Base-by-base conservation (phyloP, 352 stramenopile species). In the Elongisporangium prolatum region DNA sequence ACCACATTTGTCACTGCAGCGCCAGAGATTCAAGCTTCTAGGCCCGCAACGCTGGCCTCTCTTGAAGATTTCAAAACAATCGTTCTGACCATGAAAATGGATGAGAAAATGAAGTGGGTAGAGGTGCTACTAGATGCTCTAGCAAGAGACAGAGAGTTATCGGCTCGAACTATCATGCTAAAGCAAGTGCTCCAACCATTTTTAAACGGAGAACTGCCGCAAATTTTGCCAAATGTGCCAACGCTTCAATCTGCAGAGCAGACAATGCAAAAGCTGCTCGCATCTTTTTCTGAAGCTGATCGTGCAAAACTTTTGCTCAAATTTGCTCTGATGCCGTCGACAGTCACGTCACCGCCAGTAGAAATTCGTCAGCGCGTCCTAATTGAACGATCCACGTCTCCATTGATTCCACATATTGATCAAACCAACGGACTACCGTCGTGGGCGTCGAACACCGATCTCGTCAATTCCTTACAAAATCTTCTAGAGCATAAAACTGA, bases 31-130 rank as follows among this genome's bases (percentile, higher is more conserved):
- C 5, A 72, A 67, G 53, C 24, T 51, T 10, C 47, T 55, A n/a
- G 17, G 16, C 10, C 37, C 47, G 24, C 38, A 14, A 34, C 57
- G 6, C 65, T 63, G 28, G 48, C 61, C 47, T 20, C 64, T 25
- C 17, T 84, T 2, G 67, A 71, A 2, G 76, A 86, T 18, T 73
- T 76, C 0, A 60, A 67, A 2, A 10, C 48, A 0, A 59, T 75
- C 13, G 34, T 89, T 1, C 3, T 62, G 1, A 47, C 57, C 25
- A 84, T 89, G 77, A 68, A 63, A 18, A 54, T 78, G 7, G 71
- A 88, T n/a, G 21, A 74, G 49, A 91, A 89, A 48, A 75, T 91
- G 52, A 60, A 63, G 6, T 89, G 81, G 81, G 56, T 89, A 28
- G 75, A 91, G 9, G 66, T 64, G 16, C 57, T 89, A 22, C 37